A percentile compares a stretch with the other conserved stretches of the same genome.
Evolutionary conservation across 1,284 basidiomycete genomes (phyloP).

Genomic region (Ustilago curta): DNA sequence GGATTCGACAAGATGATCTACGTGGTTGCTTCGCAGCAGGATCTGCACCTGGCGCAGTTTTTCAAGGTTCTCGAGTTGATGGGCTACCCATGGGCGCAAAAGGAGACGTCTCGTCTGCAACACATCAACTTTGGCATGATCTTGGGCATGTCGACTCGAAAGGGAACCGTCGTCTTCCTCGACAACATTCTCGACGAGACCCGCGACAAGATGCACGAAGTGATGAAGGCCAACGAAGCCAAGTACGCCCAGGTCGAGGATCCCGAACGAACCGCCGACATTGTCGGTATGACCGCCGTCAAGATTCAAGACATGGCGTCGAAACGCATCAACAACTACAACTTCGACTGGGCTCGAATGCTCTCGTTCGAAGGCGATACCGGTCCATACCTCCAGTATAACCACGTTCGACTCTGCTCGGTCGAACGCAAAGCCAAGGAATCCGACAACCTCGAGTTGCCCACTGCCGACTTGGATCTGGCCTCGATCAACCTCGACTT

Average conservation of each 20-base stretch:
- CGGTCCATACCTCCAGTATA: conserved; percentile 79
- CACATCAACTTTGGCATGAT: conserved; percentile 95
- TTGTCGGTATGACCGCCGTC: conserved; percentile 94
- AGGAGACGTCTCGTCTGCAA: conserved; percentile 75
- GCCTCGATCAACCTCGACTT: conserved; percentile 77
- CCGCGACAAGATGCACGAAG: conserved; percentile 90
- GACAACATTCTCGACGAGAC: conserved; percentile 94
- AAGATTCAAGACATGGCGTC: conserved; percentile 99
- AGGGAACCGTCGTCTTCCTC: conserved; percentile 95
- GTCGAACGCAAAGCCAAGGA: conserved; percentile 88
- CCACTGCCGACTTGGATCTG: conserved; percentile 75
- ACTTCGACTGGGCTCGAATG: conserved; percentile 94
- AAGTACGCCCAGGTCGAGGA: conserved; percentile 92
- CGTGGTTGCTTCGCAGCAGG: conserved; percentile 93
- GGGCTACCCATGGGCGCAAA: conserved; percentile 83
- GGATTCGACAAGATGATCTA: conserved; percentile 97
- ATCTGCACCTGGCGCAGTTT: conserved; percentile 90
- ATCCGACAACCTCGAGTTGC: conserved; percentile 77
- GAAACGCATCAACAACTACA: conserved; percentile 97
- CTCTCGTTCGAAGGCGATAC: conserved; percentile 97
- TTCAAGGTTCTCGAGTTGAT: conserved; percentile 94
- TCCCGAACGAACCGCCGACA: conserved; percentile 82
- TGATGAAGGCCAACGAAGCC: conserved; percentile 93
- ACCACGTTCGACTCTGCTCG: conserved; percentile 89
- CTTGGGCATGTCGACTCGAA: conserved; percentile 96